These are phyloP conservation scores for Trypethelium eluteriae DNA, from an alignment of 495 filamentous ascomycete species.

Conservation along the genomic window DNA sequence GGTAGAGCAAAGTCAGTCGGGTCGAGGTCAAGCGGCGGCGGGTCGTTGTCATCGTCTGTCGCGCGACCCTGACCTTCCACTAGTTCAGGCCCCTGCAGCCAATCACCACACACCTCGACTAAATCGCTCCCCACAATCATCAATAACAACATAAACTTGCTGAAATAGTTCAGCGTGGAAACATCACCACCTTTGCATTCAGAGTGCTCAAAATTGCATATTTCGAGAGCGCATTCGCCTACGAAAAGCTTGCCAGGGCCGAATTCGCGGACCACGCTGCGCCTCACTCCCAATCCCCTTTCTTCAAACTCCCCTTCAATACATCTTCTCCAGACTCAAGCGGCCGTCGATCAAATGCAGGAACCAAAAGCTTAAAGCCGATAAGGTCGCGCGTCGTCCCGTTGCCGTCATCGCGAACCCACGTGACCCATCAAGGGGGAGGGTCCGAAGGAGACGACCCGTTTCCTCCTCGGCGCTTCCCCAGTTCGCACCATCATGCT, in stretches of 20 bases:
- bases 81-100: background rate
- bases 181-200: background rate
- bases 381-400: slow-evolving; percentile 12
- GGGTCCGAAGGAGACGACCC: background rate
- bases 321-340: background rate
- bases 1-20: background rate
- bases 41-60: background rate
- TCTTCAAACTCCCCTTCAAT: background rate
- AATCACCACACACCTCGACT: background rate
- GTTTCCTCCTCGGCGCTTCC: background rate
- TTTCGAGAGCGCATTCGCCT: background rate
- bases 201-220: background rate
- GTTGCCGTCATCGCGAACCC: slow-evolving; percentile 5
- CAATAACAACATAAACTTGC: background rate
- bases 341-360: slow-evolving; percentile 9
- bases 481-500: no score
- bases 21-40: slow-evolving; percentile 1
- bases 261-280: background rate
- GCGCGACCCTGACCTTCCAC: background rate
- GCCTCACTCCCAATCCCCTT: background rate
- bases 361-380: slow-evolving; percentile 4
- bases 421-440: background rate
- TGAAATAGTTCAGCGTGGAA: background rate
- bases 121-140: background rate
- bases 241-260: background rate